Conservation (phyloP, 2,329 filamentous ascomycete genomes). For the Nemania sp. region DNA sequence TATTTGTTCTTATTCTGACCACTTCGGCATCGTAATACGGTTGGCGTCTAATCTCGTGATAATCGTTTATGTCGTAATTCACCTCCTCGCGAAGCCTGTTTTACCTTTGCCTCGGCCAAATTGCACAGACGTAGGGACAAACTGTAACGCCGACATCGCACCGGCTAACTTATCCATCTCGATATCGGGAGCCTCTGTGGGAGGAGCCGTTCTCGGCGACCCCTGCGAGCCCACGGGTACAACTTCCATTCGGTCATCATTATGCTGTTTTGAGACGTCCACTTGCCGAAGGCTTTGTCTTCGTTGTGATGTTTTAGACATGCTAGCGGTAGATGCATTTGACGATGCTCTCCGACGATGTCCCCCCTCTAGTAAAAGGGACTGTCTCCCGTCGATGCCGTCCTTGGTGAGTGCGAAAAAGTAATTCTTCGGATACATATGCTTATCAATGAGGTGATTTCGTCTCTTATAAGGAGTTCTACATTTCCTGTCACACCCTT, state of each 20-base stretch:
- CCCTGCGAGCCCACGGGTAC: slow-evolving; percentile 22
- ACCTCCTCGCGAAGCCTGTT: slow-evolving; percentile 65
- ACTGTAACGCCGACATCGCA: slow-evolving; percentile 78
- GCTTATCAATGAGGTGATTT: slow-evolving; percentile 93
- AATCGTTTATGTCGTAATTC: slow-evolving; percentile 32
- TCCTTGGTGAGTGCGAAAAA: slow-evolving; percentile 89
- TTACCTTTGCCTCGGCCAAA: slow-evolving; percentile 71
- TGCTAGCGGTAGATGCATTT: slow-evolving; percentile 48
- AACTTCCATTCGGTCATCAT: slow-evolving; percentile 29
- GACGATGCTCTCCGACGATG: slow-evolving; percentile 64
- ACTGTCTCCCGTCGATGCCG: slow-evolving; percentile 87
- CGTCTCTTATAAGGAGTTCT: slow-evolving; percentile 84
- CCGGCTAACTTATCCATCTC: slow-evolving; percentile 73
- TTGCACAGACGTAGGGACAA: slow-evolving; percentile 75
- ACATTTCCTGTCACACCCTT: slow-evolving; percentile 87
- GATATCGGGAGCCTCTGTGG: slow-evolving; percentile 55
- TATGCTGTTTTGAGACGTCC: slow-evolving; percentile 35
- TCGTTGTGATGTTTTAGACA: slow-evolving; percentile 42
- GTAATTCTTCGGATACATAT: slow-evolving; percentile 88
- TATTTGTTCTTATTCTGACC: slow-evolving; percentile 3
- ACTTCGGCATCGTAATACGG: slow-evolving; percentile 38
- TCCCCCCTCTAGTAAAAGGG: slow-evolving; percentile 75
- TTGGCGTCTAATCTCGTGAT: slow-evolving; percentile 16
- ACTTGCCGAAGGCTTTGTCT: slow-evolving; percentile 49
- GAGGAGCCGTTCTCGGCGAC: slow-evolving; percentile 30